A percentile compares a stretch with the other conserved stretches of the same genome.
Conservation (phyloP, 441 rosid species). For the Kokia cookei region DNA sequence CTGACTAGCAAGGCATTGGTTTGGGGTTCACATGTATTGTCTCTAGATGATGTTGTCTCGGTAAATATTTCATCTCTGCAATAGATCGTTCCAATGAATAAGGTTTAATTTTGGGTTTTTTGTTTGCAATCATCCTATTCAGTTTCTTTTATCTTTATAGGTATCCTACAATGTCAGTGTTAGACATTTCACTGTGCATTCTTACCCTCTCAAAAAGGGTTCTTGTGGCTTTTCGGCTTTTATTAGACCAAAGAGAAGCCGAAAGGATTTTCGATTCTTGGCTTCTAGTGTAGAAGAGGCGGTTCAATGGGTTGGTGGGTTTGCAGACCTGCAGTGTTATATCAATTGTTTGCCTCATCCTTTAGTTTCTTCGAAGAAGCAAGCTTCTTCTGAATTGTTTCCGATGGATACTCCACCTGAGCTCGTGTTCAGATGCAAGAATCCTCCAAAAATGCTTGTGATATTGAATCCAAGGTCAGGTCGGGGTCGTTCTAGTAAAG, state of each 20-base stretch:
- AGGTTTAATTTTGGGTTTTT: neutral
- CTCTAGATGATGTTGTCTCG: slow-evolving; percentile 73
- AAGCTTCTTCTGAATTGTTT: slow-evolving; percentile 78
- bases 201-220: slow-evolving; percentile 64
- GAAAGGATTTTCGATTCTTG: slow-evolving; percentile 74
- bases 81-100: neutral
- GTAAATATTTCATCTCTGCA: slow-evolving; percentile 24
- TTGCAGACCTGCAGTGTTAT: slow-evolving; percentile 89
- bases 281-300: slow-evolving; percentile 78
- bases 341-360: slow-evolving; percentile 94
- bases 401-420: slow-evolving; percentile 90
- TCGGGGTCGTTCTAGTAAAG: slow-evolving; percentile 86
- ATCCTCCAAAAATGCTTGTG: slow-evolving; percentile 87
- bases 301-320: slow-evolving; percentile 93
- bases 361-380: slow-evolving; percentile 82
- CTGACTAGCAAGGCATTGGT: slow-evolving; percentile 79
- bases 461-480: slow-evolving; percentile 95
- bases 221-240: slow-evolving; percentile 77
- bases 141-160: slow-evolving; percentile 30
- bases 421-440: slow-evolving; percentile 83
- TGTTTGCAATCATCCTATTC: neutral
- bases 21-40: slow-evolving; percentile 77
- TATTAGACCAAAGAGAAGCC: slow-evolving; percentile 69
- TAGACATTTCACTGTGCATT: slow-evolving; percentile 84
- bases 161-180: slow-evolving; percentile 76